These are phyloP conservation scores for Rutidosis leptorrhynchoides DNA, from an alignment of 129 eudicot genomes.

Conservation along the genomic window DNA sequence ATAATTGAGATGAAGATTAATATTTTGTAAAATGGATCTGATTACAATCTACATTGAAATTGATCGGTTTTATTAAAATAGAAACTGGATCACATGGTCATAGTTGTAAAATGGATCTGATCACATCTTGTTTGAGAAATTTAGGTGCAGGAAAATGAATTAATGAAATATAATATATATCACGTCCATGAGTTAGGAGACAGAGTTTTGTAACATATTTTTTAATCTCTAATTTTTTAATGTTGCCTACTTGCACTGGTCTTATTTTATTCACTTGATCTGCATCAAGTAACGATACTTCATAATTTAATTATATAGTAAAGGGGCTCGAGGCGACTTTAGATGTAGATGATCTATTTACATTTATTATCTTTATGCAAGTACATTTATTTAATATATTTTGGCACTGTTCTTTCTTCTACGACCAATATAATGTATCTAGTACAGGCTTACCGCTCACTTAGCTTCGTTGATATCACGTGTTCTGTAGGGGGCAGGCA, in stretches of 20 bases:
- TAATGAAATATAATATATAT: slow-evolving; percentile 25
- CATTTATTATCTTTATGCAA: not conserved
- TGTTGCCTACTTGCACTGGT: slow-evolving; percentile 15
- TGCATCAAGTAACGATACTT: not conserved
- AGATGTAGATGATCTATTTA: slow-evolving; percentile 10
- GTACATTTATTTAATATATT: not conserved
- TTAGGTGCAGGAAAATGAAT: slow-evolving; percentile 13
- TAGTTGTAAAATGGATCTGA: slow-evolving; percentile 31
- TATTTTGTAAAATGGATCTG: slow-evolving; percentile 25
- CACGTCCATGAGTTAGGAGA: slow-evolving; percentile 30
- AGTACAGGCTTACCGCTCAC: not conserved
- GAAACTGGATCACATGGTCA: slow-evolving; percentile 34
- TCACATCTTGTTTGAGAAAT: slow-evolving; percentile 23
- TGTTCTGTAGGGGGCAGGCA: slow-evolving; percentile 80
- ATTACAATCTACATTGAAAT: slow-evolving; percentile 25
- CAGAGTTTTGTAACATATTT: slow-evolving; percentile 26
- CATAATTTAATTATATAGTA: slow-evolving; percentile 6
- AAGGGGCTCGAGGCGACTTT: slow-evolving; percentile 25
- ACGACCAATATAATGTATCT: slow-evolving; percentile 6
- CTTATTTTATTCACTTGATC: slow-evolving; percentile 23
- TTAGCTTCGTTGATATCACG: slow-evolving; percentile 11
- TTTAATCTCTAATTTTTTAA: slow-evolving; percentile 17
- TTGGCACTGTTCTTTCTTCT: not conserved
- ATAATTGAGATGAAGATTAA: slow-evolving; percentile 29
- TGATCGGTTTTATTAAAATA: slow-evolving; percentile 16